Evolutionary conservation across 805 yeast genomes (phyloP).

Genomic region (Komagataella populi): DNA sequence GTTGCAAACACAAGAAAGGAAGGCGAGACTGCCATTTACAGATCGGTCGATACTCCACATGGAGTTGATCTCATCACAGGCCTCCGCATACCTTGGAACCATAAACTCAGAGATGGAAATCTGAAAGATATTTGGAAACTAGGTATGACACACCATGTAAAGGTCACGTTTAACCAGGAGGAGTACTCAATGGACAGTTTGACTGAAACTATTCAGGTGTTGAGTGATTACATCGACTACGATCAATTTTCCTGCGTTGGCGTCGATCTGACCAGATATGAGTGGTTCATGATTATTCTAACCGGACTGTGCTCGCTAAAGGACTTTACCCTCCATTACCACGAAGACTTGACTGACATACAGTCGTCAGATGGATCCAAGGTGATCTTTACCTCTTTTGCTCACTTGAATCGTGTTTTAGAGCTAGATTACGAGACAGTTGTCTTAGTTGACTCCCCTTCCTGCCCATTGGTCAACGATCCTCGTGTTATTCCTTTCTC

Average conservation of each 20-base stretch:
- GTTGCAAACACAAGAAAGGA: constrained; percentile 48
- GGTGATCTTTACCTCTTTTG: background rate
- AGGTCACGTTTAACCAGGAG: constrained; percentile 16
- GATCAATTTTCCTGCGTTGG: background rate
- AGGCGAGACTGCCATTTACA: constrained; percentile 63
- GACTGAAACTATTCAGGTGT: constrained; percentile 3
- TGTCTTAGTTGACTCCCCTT: constrained; percentile 20
- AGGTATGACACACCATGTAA: constrained; percentile 10
- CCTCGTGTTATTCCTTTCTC: background rate
- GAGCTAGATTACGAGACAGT: constrained; percentile 13
- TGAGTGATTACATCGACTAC: background rate
- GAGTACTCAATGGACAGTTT: constrained; percentile 9
- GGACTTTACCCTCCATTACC: background rate
- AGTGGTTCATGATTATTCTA: background rate
- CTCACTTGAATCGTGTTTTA: constrained; percentile 4
- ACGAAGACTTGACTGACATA: background rate
- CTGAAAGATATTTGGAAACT: constrained; percentile 63
- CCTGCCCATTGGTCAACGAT: constrained; percentile 7
- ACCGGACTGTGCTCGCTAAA: background rate
- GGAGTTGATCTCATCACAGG: constrained; percentile 61
- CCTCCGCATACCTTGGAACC: constrained; percentile 47
- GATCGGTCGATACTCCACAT: constrained; percentile 63
- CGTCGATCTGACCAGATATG: background rate
- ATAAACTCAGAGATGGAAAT: constrained; percentile 61
- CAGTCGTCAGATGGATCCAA: background rate